phyloP scores from a whole-genome alignment of 1,284 basidiomycete species.

The Laetiporus sulphureus region DNA sequence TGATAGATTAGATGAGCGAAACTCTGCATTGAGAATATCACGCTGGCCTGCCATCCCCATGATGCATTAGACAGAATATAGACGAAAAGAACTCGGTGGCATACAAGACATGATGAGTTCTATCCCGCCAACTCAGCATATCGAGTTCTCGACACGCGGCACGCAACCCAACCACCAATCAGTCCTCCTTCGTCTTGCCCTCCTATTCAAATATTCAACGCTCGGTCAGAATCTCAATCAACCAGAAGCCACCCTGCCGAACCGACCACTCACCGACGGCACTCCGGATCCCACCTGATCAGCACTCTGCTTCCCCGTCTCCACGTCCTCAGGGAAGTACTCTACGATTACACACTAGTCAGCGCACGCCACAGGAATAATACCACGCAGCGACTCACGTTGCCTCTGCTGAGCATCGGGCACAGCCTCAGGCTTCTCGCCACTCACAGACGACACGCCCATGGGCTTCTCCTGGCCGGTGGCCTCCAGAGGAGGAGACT shows the following conservation, averaged over 20 bases:
- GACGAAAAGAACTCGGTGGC: too few species aligned
- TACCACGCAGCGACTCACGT: conserved; percentile 19
- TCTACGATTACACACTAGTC: conserved; percentile 5
- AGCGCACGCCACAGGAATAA: not conserved
- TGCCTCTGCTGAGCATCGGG: conserved; percentile 31
- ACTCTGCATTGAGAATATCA: too few species aligned
- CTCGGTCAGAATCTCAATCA: not conserved
- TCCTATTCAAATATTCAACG: not conserved
- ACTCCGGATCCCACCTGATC: conserved; percentile 7
- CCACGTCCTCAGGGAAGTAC: conserved; percentile 14
- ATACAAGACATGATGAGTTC: too few species aligned
- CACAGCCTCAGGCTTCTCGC: conserved; percentile 27
- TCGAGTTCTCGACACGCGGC: too few species aligned
- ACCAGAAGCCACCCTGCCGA: not conserved
- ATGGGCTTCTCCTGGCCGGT: conserved; percentile 39
- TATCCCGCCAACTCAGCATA: too few species aligned
- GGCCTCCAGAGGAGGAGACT: conserved; percentile 47
- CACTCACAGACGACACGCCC: conserved; percentile 42
- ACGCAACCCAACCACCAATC: too few species aligned
- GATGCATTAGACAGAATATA: too few species aligned
- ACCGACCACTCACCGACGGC: conserved; percentile 1
- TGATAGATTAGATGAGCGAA: too few species aligned
- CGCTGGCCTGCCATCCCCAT: too few species aligned
- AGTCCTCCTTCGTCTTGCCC: not conserved
- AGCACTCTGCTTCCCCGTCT: conserved; percentile 3